These are phyloP conservation scores for Falciphora oryzae DNA, from an alignment of 2,329 filamentous ascomycete genomes.

Conservation along the genomic window DNA sequence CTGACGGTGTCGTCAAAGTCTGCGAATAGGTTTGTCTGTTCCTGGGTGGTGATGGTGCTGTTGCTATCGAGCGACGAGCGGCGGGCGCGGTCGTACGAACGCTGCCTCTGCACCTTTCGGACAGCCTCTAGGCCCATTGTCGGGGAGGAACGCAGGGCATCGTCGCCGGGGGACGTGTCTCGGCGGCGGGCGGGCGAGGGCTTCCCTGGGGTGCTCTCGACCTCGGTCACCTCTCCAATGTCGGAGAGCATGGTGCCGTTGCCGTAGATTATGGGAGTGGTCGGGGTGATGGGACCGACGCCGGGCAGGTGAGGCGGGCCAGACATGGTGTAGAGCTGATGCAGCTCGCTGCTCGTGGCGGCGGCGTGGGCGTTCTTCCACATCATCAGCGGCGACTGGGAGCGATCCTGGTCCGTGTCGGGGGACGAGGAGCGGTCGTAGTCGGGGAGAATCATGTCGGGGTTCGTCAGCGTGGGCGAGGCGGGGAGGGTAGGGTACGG, in stretches of 20 bases:
- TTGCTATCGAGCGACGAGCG: conserved; percentile 54
- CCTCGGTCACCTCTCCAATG: conserved; percentile 53
- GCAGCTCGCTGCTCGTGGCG: conserved; percentile 24
- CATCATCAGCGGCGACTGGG: conserved; percentile 43
- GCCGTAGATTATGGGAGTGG: conserved; percentile 62
- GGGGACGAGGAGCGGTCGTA: conserved; percentile 52
- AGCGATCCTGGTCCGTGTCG: conserved; percentile 38
- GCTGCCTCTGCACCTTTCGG: conserved; percentile 37
- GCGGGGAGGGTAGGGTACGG: conserved; percentile 50
- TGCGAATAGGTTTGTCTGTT: conserved; percentile 43
- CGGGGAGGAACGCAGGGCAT: conserved; percentile 37
- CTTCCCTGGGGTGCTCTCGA: conserved; percentile 41
- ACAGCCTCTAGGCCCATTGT: conserved; percentile 37
- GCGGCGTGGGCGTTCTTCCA: conserved; percentile 42
- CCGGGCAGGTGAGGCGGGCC: conserved; percentile 30
- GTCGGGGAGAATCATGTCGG: conserved; percentile 88
- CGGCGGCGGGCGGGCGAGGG: conserved; percentile 31
- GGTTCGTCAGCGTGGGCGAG: conserved; percentile 85
- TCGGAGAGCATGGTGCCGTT: conserved; percentile 66
- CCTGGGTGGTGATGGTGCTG: conserved; percentile 51
- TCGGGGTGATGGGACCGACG: conserved; percentile 42
- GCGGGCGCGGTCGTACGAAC: conserved; percentile 37
- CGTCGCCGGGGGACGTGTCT: conserved; percentile 27
- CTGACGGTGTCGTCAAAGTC: conserved; percentile 59
- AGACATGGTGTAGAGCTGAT: conserved; percentile 36